phyloP scores from a whole-genome alignment of 495 filamentous ascomycete genomes.

The Xylaria castorea region DNA sequence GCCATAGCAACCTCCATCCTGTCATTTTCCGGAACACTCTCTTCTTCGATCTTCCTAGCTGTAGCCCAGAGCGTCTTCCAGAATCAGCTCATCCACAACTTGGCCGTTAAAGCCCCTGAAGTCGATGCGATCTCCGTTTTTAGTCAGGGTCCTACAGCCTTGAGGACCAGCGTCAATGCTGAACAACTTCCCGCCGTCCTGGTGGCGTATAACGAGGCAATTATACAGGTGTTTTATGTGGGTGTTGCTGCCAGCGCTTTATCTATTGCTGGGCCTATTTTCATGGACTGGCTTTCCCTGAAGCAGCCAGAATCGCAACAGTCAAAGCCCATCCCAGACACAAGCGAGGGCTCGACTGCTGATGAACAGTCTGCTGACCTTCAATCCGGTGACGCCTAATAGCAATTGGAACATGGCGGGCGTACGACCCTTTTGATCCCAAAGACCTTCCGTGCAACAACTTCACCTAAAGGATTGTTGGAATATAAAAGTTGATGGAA shows the following conservation, averaged over 20 bases:
- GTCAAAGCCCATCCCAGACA: neutral
- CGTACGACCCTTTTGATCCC: neutral
- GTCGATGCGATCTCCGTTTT: conserved; percentile 1
- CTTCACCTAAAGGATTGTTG: too few relatives aligned
- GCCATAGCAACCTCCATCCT: conserved; percentile 69
- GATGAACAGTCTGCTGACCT: neutral
- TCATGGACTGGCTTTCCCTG: neutral
- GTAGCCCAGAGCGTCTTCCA: conserved; percentile 79
- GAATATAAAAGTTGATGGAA: too few relatives aligned
- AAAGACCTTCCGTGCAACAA: too few relatives aligned
- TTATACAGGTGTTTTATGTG: neutral
- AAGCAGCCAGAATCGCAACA: neutral
- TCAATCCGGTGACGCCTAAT: neutral
- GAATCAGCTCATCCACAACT: conserved; percentile 66
- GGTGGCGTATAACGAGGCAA: neutral
- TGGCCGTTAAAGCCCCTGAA: conserved; percentile 57
- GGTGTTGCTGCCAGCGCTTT: neutral
- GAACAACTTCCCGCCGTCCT: neutral
- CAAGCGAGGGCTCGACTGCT: neutral
- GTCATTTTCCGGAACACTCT: conserved; percentile 73
- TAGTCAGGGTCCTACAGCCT: conserved; percentile 36
- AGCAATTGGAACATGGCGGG: neutral
- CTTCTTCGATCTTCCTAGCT: conserved; percentile 72
- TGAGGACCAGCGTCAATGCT: conserved; percentile 47
- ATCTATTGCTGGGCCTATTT: neutral